phyloP scores from a whole-genome alignment of 2,329 filamentous ascomycete species.

The Colletotrichum viniferum region DNA sequence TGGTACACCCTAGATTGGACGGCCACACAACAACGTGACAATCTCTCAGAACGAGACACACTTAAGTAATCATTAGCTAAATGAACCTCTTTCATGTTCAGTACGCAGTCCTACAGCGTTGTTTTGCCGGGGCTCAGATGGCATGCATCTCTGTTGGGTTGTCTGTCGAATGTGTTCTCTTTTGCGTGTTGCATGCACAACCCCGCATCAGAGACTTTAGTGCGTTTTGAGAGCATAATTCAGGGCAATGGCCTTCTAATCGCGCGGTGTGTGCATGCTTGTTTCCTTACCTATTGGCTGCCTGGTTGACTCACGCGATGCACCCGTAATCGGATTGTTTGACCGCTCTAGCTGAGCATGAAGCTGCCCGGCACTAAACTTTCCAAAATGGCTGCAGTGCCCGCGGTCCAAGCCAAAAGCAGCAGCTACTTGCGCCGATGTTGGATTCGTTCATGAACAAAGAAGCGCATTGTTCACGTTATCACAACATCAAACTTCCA shows the following conservation, averaged over 20 bases:
- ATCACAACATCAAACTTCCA: background rate
- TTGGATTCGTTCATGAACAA: background rate
- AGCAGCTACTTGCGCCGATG: background rate
- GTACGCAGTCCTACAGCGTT: background rate
- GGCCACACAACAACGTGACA: background rate
- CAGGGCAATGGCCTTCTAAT: background rate
- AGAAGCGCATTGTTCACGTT: fast-evolving
- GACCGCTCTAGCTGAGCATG: background rate
- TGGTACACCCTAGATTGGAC: background rate
- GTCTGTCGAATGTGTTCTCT: background rate
- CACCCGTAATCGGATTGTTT: background rate
- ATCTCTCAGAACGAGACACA: background rate
- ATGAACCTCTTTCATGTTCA: background rate
- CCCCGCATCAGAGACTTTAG: background rate
- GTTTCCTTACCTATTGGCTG: background rate
- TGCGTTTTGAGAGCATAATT: background rate
- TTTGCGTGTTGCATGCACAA: background rate
- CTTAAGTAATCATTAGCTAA: fast-evolving
- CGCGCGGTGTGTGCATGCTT: background rate
- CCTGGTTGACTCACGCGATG: background rate
- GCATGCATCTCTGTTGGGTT: background rate
- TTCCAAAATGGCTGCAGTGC: background rate
- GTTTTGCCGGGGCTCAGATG: fast-evolving
- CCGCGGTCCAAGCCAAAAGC: background rate
- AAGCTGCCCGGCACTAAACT: background rate